Evolutionary conservation across 257 asterid genomes (phyloP).

Genomic region (Pogostemon cablin): DNA sequence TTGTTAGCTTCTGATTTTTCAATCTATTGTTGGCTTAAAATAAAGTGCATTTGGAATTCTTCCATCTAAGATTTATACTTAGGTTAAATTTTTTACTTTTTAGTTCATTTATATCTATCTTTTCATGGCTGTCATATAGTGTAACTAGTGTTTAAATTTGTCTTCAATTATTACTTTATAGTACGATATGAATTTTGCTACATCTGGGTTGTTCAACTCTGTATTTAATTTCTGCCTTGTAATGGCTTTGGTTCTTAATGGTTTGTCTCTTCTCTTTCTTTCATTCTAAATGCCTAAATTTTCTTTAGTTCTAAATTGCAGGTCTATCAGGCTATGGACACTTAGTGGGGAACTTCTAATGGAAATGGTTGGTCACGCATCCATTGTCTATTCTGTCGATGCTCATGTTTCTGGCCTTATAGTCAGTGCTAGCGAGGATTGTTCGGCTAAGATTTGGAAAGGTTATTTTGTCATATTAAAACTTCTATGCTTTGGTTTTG

Average conservation of each 20-base stretch:
- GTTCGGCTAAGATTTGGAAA: slow-evolving; percentile 95
- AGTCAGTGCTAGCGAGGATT: slow-evolving; percentile 94
- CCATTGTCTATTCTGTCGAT: slow-evolving; percentile 92
- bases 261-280: background rate
- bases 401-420: slow-evolving; percentile 89
- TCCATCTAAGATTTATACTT: background rate
- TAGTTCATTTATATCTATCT: slow-evolving; percentile 16
- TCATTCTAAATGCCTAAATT: slow-evolving; percentile 27
- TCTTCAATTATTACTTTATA: slow-evolving; percentile 15
- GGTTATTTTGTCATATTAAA: slow-evolving; percentile 46
- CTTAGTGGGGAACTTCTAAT: slow-evolving; percentile 75
- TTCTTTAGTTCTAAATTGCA: slow-evolving; percentile 47
- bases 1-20: background rate
- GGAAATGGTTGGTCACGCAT: slow-evolving; percentile 97
- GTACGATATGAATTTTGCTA: slow-evolving; percentile 6
- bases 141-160: background rate
- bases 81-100: background rate
- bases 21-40: background rate
- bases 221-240: slow-evolving; percentile 17
- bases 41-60: background rate
- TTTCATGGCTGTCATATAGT: slow-evolving; percentile 8
- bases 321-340: slow-evolving; percentile 90
- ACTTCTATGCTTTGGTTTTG: background rate
- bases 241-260: slow-evolving; percentile 1
- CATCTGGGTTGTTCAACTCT: slow-evolving; percentile 16